These are phyloP conservation scores for Prunella vulgaris DNA, from an alignment of 257 asterid species.

Conservation along the genomic window DNA sequence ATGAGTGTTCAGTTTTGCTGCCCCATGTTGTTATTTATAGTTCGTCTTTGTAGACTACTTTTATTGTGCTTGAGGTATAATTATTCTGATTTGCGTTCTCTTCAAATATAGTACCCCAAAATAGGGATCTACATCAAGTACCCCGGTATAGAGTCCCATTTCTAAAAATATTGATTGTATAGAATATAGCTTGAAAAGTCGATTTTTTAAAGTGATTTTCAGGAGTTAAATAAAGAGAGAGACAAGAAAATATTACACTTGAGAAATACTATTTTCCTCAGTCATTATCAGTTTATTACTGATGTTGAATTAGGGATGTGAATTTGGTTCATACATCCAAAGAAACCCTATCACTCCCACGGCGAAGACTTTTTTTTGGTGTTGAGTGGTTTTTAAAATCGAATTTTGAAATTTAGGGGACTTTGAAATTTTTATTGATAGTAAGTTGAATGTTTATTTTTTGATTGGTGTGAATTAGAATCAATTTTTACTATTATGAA, in stretches of 20 bases:
- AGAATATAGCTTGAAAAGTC: too few relatives aligned
- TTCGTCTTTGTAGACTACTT: not conserved
- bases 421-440: too few relatives aligned
- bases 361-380: too few relatives aligned
- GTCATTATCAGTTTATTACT: not conserved
- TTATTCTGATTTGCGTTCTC: not conserved
- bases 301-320: not conserved
- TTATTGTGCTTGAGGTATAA: not conserved
- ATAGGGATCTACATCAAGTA: too few relatives aligned
- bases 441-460: too few relatives aligned
- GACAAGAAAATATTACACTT: not conserved
- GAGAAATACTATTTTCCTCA: not conserved
- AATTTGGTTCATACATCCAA: not conserved
- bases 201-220: not conserved
- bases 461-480: too few relatives aligned
- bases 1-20: conserved; percentile 1
- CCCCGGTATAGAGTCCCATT: too few relatives aligned
- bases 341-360: not conserved
- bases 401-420: too few relatives aligned
- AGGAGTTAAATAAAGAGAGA: not conserved
- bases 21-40: not conserved
- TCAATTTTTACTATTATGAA: too few relatives aligned
- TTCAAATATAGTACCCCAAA: not conserved
- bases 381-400: too few relatives aligned
- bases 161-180: too few relatives aligned